Evolutionary conservation across 2,329 filamentous ascomycete genomes (phyloP).

Genomic region (Nothopassalora personata): DNA sequence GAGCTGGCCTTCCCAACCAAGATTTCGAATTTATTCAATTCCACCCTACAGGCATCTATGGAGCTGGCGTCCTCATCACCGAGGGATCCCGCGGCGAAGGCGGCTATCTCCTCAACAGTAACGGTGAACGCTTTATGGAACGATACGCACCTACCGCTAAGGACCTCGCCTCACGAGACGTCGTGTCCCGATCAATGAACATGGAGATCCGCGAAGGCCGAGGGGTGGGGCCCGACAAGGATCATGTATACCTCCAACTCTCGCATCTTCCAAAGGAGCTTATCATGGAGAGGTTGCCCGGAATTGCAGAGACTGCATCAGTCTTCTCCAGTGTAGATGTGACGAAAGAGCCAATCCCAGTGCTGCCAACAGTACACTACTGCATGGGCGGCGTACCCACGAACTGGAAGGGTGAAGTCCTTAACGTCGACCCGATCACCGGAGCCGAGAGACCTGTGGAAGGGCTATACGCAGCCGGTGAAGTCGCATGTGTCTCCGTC

Average conservation of each 20-base stretch:
- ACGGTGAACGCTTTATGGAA: conserved; percentile 49
- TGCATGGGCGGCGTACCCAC: conserved; percentile 50
- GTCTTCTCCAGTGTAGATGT: conserved; percentile 49
- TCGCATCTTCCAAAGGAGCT: conserved; percentile 45
- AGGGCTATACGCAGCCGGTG: conserved; percentile 46
- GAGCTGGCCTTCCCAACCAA: conserved; percentile 46
- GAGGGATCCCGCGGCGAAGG: conserved; percentile 49
- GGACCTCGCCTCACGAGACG: conserved; percentile 46
- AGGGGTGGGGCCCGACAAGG: conserved; percentile 43
- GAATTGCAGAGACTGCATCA: conserved; percentile 47
- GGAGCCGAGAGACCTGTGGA: conserved; percentile 40
- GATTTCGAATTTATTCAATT: conserved; percentile 51
- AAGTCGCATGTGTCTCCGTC: conserved; percentile 46
- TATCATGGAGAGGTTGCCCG: conserved; percentile 45
- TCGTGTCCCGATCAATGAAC: conserved; percentile 46
- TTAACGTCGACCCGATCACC: conserved; percentile 35
- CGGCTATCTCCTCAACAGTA: conserved; percentile 45
- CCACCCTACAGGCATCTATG: conserved; percentile 48
- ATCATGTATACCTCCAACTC: conserved; percentile 46
- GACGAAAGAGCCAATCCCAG: conserved; percentile 46
- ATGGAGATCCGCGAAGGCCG: conserved; percentile 46
- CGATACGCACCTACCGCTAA: conserved; percentile 49
- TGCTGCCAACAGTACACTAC: conserved; percentile 49
- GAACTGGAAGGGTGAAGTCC: conserved; percentile 46
- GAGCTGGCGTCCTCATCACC: conserved; percentile 47